Percentiles rank a stretch among this genome's conserved stretches.
Conservation (phyloP, 2,329 filamentous ascomycete species). For the Huntiella savannae region DNA sequence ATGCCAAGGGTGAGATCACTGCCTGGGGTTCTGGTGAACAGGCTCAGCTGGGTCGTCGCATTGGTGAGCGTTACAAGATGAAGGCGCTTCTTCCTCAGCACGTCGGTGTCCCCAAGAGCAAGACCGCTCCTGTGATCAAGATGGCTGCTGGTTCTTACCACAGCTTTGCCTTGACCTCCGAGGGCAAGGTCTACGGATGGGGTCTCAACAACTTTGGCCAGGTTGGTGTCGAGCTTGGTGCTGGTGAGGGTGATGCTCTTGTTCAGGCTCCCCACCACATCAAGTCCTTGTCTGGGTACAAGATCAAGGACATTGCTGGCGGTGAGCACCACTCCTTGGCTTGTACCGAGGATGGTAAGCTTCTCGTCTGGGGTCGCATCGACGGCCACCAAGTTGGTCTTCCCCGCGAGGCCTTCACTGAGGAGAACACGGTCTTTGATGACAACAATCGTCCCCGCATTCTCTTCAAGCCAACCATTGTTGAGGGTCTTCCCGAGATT, state of each 20-base stretch:
- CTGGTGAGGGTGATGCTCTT: conserved; percentile 31
- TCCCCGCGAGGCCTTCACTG: conserved; percentile 28
- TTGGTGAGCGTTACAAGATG: conserved; percentile 44
- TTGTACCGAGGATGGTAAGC: conserved; percentile 34
- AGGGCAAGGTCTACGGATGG: conserved; percentile 59
- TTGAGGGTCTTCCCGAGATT: conserved; percentile 12
- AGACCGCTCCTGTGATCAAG: conserved; percentile 23
- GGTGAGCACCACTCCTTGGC: conserved; percentile 57
- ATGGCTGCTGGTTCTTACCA: conserved; percentile 56
- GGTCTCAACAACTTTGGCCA: conserved; percentile 77
- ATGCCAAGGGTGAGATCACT: conserved; percentile 42
- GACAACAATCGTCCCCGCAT: conserved; percentile 45
- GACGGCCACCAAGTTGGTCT: conserved; percentile 37
- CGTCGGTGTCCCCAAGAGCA: conserved; percentile 37
- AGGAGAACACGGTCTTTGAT: conserved; percentile 41
- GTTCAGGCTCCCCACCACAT: conserved; percentile 50
- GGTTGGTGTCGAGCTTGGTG: conserved; percentile 39
- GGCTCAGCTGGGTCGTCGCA: conserved; percentile 38
- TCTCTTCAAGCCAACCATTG: conserved; percentile 24
- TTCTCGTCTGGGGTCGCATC: conserved; percentile 41
- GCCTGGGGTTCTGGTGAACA: conserved; percentile 60
- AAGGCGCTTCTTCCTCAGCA: conserved; percentile 39
- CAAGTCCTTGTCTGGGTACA: conserved; percentile 44
- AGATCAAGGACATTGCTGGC: conserved; percentile 41
- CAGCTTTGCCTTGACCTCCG: conserved; percentile 57